These are phyloP conservation scores for Aspergillus jensenii DNA, from an alignment of 2,329 filamentous ascomycete genomes.

Conservation along the genomic window DNA sequence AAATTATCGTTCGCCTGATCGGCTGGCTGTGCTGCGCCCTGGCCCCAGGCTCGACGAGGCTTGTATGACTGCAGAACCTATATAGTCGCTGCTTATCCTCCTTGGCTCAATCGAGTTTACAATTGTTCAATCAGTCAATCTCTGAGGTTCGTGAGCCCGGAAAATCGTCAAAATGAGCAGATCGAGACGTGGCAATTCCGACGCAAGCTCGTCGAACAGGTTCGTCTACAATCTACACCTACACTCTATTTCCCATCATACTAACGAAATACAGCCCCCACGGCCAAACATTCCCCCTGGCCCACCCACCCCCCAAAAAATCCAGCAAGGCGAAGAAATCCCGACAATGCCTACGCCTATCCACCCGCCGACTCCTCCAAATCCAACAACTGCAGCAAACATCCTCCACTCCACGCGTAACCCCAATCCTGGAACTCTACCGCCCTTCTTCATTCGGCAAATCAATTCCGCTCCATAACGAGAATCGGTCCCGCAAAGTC, in stretches of 20 bases:
- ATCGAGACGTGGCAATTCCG: background rate
- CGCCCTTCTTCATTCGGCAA: conserved; percentile 28
- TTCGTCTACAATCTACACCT: background rate
- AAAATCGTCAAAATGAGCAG: background rate
- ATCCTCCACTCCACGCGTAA: conserved; percentile 18
- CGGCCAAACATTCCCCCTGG: conserved; percentile 31
- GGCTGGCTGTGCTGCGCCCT: conserved; percentile 4
- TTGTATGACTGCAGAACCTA: background rate
- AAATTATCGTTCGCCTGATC: background rate
- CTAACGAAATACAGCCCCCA: background rate
- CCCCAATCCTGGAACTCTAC: conserved; percentile 33
- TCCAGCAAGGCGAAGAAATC: conserved; percentile 7
- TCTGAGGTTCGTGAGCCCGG: no score
- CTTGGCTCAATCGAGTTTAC: background rate
- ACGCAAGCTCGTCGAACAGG: background rate
- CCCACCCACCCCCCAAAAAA: conserved; percentile 30
- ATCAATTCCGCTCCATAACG: conserved; percentile 9
- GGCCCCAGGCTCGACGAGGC: background rate
- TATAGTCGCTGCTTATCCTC: background rate
- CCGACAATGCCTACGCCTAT: conserved; percentile 24
- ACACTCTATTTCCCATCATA: background rate
- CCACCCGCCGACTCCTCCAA: conserved; percentile 22
- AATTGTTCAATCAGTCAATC: no score
- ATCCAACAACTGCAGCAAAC: conserved; percentile 37
- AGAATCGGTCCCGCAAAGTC: conserved; percentile 14